Percentiles rank a stretch among this genome's conserved stretches.
Conservation (phyloP, 768 basidiomycete genomes). For the Gymnopilus dilepis region DNA sequence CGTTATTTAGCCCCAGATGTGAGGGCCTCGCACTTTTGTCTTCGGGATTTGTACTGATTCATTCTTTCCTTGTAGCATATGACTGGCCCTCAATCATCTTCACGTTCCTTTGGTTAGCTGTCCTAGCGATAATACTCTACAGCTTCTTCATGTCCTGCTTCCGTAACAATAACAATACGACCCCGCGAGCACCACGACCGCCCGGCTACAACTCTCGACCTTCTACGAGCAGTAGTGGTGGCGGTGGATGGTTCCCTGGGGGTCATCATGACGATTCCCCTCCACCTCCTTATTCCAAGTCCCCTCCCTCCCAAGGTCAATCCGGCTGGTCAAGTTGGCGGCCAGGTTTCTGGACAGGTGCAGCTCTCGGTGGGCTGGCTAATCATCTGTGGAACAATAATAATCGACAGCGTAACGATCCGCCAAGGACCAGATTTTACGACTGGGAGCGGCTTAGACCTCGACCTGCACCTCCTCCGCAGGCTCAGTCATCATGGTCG, state of each 20-base stretch:
- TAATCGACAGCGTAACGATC: conserved; percentile 27
- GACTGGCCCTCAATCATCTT: conserved; percentile 56
- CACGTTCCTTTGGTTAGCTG: conserved; percentile 58
- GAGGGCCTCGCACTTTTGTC: conserved; percentile 15
- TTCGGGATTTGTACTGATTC: not conserved
- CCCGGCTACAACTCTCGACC: conserved; percentile 31
- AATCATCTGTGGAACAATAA: conserved; percentile 58
- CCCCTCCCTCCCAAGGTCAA: conserved; percentile 29
- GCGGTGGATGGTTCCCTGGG: conserved; percentile 57
- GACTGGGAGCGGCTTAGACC: conserved; percentile 59
- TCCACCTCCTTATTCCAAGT: conserved; percentile 66
- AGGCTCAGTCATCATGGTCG: conserved; percentile 22
- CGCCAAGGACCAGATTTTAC: conserved; percentile 36
- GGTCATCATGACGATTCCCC: conserved; percentile 44
- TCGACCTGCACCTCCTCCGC: conserved; percentile 20
- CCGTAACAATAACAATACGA: conserved; percentile 29
- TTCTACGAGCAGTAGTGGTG: conserved; percentile 42
- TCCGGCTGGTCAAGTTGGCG: conserved; percentile 47
- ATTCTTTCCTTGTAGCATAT: conserved; percentile 41
- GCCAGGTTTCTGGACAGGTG: conserved; percentile 89
- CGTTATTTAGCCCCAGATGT: conserved; percentile 35
- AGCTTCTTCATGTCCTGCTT: conserved; percentile 62
- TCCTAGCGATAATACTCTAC: conserved; percentile 61
- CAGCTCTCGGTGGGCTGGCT: conserved; percentile 73
- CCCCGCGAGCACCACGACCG: conserved; percentile 36